These are phyloP conservation scores for Sporothrix euskadiensis DNA, from an alignment of 2,329 filamentous ascomycete genomes.

Conservation along the genomic window DNA sequence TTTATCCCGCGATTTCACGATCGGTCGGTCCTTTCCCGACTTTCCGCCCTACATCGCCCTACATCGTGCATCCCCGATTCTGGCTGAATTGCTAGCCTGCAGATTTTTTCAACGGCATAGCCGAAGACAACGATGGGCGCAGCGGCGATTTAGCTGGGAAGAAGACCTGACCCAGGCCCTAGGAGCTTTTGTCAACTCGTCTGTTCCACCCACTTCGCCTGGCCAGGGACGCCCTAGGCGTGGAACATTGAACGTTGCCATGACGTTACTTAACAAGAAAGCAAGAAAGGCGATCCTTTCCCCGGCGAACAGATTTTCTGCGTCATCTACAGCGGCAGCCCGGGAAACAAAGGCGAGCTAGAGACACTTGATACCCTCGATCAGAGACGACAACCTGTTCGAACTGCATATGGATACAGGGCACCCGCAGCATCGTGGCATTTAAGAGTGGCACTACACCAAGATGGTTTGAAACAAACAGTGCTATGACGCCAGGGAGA, in stretches of 20 bases:
- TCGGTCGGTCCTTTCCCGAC: background rate
- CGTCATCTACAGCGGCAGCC: constrained; percentile 5
- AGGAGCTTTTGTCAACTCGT: background rate
- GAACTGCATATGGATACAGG: background rate
- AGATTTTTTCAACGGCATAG: constrained; percentile 23
- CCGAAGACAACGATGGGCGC: constrained; percentile 20
- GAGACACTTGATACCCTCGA: background rate
- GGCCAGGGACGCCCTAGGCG: background rate
- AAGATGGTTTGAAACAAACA: background rate
- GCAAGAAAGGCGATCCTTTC: background rate
- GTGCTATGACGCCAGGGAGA: constrained; percentile 17
- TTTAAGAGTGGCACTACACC: background rate
- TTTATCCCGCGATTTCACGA: background rate
- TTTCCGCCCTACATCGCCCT: background rate
- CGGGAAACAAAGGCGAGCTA: background rate
- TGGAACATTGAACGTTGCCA: background rate
- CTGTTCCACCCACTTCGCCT: background rate
- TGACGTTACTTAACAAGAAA: background rate
- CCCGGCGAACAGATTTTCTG: background rate
- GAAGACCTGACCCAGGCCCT: background rate
- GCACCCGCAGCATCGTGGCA: background rate
- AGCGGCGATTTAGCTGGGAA: constrained; percentile 7
- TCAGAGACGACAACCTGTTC: background rate
- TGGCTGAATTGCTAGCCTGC: constrained; percentile 27
- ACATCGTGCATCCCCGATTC: constrained; percentile 17